phyloP scores from a whole-genome alignment of 2,329 filamentous ascomycete genomes.

The Fusarium sp. region DNA sequence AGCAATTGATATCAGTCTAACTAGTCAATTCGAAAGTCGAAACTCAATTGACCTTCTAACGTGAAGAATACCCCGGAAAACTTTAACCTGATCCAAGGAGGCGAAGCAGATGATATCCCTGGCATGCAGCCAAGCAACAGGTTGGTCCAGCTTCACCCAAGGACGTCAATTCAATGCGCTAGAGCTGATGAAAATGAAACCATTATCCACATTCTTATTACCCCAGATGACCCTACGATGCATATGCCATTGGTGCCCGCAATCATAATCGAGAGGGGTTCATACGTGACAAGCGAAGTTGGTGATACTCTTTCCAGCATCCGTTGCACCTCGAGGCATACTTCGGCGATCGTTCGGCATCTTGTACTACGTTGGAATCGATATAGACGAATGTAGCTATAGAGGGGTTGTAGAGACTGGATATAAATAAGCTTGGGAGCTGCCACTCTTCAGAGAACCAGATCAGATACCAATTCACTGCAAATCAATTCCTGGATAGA shows the following conservation, averaged over 20 bases:
- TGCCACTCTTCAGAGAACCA: not conserved
- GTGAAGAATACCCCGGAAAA: slow-evolving; percentile 15
- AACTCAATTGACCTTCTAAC: slow-evolving; percentile 7
- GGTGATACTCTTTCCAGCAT: slow-evolving; percentile 34
- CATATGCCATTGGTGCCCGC: slow-evolving; percentile 47
- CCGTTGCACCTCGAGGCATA: slow-evolving; percentile 25
- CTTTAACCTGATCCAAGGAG: slow-evolving; percentile 16
- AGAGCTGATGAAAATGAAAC: slow-evolving; percentile 39
- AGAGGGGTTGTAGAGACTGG: not conserved
- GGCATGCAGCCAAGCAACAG: slow-evolving; percentile 36
- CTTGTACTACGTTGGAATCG: slow-evolving; percentile 22
- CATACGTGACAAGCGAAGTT: slow-evolving; percentile 26
- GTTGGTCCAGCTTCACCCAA: slow-evolving; percentile 18
- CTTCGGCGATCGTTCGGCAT: slow-evolving; percentile 45
- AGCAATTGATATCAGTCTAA: not conserved
- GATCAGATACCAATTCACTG: not conserved
- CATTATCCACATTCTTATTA: slow-evolving; percentile 28
- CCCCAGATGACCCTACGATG: slow-evolving; percentile 35
- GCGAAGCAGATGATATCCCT: slow-evolving; percentile 36
- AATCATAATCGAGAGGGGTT: slow-evolving; percentile 40
- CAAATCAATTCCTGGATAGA: slow-evolving; percentile 8
- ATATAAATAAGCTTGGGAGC: slow-evolving; percentile 31
- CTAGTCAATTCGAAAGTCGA: not conserved
- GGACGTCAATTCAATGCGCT: slow-evolving; percentile 7
- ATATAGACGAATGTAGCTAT: not conserved